A percentile compares a stretch with the other conserved stretches of the same genome.
phyloP scores from a whole-genome alignment of 805 yeast species.

The Schwanniomyces pseudopolymorphus region DNA sequence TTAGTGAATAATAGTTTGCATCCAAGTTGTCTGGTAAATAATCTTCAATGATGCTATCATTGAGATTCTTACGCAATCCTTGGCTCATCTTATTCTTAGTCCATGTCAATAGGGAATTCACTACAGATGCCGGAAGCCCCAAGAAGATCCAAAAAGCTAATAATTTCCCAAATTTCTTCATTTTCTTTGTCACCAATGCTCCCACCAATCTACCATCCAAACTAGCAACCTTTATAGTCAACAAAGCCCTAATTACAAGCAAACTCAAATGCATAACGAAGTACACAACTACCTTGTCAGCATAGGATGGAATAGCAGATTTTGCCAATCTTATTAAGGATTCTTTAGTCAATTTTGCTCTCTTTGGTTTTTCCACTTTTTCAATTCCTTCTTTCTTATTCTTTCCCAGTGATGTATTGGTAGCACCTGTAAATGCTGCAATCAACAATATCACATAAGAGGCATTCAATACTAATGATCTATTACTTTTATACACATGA shows the following conservation, averaged over 20 bases:
- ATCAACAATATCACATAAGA: slow-evolving; percentile 42
- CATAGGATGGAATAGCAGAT: slow-evolving; percentile 34
- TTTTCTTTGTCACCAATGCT: slow-evolving; percentile 68
- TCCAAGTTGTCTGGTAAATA: slow-evolving; percentile 70
- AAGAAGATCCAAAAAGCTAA: slow-evolving; percentile 76
- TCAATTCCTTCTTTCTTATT: slow-evolving; percentile 5
- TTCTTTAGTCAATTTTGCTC: slow-evolving; percentile 27
- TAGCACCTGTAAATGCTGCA: slow-evolving; percentile 44
- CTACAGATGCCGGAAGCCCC: slow-evolving; percentile 83
- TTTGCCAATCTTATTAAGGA: slow-evolving; percentile 28
- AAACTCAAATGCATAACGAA: slow-evolving; percentile 56
- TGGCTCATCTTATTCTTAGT: slow-evolving; percentile 58
- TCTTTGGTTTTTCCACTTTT: slow-evolving; percentile 8
- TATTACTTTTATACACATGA: slow-evolving; percentile 37
- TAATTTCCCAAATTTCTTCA: slow-evolving; percentile 60
- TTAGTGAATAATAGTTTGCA: slow-evolving; percentile 72
- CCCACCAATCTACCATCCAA: slow-evolving; percentile 86
- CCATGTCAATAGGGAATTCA: slow-evolving; percentile 68
- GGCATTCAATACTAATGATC: slow-evolving; percentile 40
- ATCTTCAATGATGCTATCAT: slow-evolving; percentile 60
- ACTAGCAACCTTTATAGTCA: slow-evolving; percentile 80
- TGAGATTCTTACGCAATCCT: slow-evolving; percentile 61
- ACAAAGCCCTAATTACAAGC: slow-evolving; percentile 63
- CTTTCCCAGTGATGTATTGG: slow-evolving; percentile 21
- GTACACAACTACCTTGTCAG: slow-evolving; percentile 28